phyloP scores from a whole-genome alignment of 2,329 filamentous ascomycete species.

The Pseudocercospora crystallina region DNA sequence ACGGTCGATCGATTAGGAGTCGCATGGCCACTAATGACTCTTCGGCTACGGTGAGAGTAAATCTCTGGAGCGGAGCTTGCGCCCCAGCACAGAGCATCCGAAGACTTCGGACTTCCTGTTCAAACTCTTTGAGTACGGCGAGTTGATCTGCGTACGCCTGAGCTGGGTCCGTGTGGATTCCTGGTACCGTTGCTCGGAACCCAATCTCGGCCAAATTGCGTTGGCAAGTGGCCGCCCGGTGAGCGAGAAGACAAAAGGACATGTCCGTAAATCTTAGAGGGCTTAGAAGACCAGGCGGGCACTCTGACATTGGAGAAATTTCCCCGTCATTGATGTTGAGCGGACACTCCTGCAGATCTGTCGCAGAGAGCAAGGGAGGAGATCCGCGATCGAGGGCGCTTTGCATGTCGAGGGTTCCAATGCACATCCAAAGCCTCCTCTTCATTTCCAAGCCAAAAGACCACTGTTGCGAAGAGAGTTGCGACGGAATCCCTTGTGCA shows the following conservation, averaged over 20 bases:
- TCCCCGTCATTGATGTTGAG: conserved; percentile 6
- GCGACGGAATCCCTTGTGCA: conserved; percentile 6
- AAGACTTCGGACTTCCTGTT: conserved; percentile 1
- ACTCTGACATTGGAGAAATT: background rate
- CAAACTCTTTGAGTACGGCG: conserved; percentile 3
- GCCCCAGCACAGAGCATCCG: background rate
- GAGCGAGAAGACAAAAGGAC: conserved; percentile 1
- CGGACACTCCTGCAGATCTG: background rate
- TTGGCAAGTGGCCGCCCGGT: conserved; percentile 8
- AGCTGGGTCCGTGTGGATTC: background rate
- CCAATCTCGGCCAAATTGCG: conserved; percentile 9
- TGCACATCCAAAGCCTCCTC: conserved; percentile 11
- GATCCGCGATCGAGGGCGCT: conserved; percentile 14
- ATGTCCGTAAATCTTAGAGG: conserved; percentile 8
- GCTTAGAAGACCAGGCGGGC: background rate
- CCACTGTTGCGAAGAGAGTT: background rate
- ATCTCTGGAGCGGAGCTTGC: background rate
- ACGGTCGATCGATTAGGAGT: conserved; percentile 9
- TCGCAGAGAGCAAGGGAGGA: conserved; percentile 1
- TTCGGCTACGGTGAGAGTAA: conserved; percentile 3
- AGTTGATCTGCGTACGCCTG: background rate
- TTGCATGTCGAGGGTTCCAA: conserved; percentile 13
- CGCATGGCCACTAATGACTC: conserved; percentile 10
- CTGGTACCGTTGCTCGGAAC: background rate
- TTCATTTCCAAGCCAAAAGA: conserved; percentile 1